Evolutionary conservation across 768 basidiomycete genomes (phyloP), one percentile per base, ranked within the genome.

Genomic region (Pleurotus giganteus): DNA sequence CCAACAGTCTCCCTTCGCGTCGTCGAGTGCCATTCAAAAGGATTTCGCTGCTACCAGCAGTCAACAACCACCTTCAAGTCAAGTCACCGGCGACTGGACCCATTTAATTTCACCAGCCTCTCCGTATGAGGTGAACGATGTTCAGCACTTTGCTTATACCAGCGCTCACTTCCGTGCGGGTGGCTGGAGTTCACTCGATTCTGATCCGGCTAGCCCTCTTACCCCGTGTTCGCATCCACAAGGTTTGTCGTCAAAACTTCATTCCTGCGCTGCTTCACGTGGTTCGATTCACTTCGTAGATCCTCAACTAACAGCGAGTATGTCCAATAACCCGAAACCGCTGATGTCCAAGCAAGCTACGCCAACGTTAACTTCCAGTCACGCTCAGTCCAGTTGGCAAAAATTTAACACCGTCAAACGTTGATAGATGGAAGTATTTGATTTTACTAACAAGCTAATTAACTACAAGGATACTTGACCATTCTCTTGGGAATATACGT

Each of bases 101-200:
- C 19, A 52, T 59, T 36, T 42, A 9, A 9, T 53, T 47, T 57
- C 66, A 8, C 43, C 42, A 19, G 57, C 50, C 21, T 5, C 39
- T 42, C 57, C 57, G 21, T 50, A 55, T 17, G 57, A 65, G 28
- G 50, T 57, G 24, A 50, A 55, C n/a, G 57, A 66, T 27, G 50
- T 57, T 21, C 55, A 60, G 34, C 58, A 58, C 17, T 57, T 58
- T 12, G 53, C 58, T 15, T 55, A 57, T 24, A 31, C 58, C 7
- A 45, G 27, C 24, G 58, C 31, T 39, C 39, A 54, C 8, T 88
- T 86, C 65, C 76, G 83, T 42, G 73, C 79, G 9, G 85, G 76
- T 44, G 87, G 88, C 15, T 88, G 84, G 82, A 82, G 86, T 7
- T 81, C 82, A 31, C 72, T 89, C 23, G 88, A 87, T 56, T 77